Conservation (phyloP, 768 basidiomycete genomes). For the Boletus sp. region DNA sequence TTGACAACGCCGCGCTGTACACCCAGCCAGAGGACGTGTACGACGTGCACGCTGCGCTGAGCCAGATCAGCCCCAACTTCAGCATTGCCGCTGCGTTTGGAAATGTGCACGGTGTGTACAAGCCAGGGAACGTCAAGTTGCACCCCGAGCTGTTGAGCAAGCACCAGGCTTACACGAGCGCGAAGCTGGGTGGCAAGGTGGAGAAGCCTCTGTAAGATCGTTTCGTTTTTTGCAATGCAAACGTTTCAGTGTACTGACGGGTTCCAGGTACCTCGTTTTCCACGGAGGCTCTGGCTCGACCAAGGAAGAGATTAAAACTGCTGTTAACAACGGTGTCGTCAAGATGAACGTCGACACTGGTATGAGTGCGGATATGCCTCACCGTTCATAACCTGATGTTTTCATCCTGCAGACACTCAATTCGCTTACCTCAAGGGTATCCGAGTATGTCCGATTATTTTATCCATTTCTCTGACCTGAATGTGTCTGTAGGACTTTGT, state of each 20-base stretch:
- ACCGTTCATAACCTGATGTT: slow-evolving; percentile 3
- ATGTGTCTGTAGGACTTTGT: slow-evolving; percentile 69
- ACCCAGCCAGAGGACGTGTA: slow-evolving; percentile 97
- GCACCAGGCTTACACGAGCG: slow-evolving; percentile 77
- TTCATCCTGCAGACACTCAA: slow-evolving; percentile 60
- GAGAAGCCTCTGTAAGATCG: slow-evolving; percentile 77
- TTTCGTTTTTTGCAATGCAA: not conserved
- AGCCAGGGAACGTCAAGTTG: slow-evolving; percentile 95
- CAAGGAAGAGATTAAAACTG: slow-evolving; percentile 92
- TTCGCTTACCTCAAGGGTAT: slow-evolving; percentile 90
- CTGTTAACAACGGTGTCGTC: slow-evolving; percentile 89
- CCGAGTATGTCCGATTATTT: slow-evolving; percentile 44
- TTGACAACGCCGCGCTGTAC: slow-evolving; percentile 92
- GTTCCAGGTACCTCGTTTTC: slow-evolving; percentile 90
- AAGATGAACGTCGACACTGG: slow-evolving; percentile 99
- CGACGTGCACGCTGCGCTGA: slow-evolving; percentile 86
- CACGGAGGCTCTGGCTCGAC: slow-evolving; percentile 99
- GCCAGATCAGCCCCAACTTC: slow-evolving; percentile 86
- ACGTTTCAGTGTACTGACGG: not conserved
- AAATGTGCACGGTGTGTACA: slow-evolving; percentile 99
- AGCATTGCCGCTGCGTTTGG: slow-evolving; percentile 98
- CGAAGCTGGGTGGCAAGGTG: slow-evolving; percentile 61
- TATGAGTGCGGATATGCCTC: slow-evolving; percentile 15
- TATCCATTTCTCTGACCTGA: not conserved
- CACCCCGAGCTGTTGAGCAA: slow-evolving; percentile 88